A percentile compares a stretch with the other conserved stretches of the same genome.
Evolutionary conservation across 2,329 filamentous ascomycete species (phyloP).

Genomic region (Madurella mycetomatis): DNA sequence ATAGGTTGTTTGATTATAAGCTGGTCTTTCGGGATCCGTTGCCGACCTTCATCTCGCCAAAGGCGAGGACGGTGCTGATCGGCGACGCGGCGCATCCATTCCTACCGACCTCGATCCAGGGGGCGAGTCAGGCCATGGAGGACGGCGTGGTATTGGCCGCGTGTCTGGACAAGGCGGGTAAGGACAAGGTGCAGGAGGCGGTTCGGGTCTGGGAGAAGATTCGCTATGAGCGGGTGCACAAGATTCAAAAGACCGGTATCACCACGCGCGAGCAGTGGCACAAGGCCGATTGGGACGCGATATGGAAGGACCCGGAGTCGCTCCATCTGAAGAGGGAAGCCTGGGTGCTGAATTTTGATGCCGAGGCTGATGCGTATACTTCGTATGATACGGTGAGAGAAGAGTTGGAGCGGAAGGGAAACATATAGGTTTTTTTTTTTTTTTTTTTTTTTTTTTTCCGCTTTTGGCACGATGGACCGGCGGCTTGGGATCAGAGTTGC

Average conservation of each 20-base stretch:
- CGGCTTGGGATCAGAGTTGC: too few relatives aligned
- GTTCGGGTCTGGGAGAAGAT: constrained; percentile 43
- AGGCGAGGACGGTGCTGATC: constrained; percentile 40
- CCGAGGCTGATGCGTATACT: constrained; percentile 42
- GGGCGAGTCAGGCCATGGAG: constrained; percentile 46
- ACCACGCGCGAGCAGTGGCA: constrained; percentile 48
- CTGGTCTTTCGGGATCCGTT: constrained; percentile 42
- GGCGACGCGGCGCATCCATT: constrained; percentile 50
- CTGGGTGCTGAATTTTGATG: constrained; percentile 47
- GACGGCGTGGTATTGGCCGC: constrained; percentile 45
- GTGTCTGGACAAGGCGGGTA: constrained; percentile 35
- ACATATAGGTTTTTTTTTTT: not conserved
- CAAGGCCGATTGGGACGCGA: constrained; percentile 45
- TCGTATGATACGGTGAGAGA: constrained; percentile 11
- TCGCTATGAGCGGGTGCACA: constrained; percentile 44
- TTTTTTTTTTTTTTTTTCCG: too few relatives aligned
- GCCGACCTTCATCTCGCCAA: constrained; percentile 39
- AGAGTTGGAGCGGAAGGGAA: not conserved
- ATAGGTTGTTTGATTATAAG: constrained; percentile 35
- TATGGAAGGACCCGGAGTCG: constrained; percentile 40
- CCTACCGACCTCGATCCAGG: constrained; percentile 44
- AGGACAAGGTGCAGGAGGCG: constrained; percentile 35
- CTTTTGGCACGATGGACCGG: too few relatives aligned
- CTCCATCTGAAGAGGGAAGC: constrained; percentile 43
- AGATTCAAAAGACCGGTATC: constrained; percentile 45